Evolutionary conservation across 768 basidiomycete genomes (phyloP).

Genomic region (Porphyrellus cyaneotinctus): DNA sequence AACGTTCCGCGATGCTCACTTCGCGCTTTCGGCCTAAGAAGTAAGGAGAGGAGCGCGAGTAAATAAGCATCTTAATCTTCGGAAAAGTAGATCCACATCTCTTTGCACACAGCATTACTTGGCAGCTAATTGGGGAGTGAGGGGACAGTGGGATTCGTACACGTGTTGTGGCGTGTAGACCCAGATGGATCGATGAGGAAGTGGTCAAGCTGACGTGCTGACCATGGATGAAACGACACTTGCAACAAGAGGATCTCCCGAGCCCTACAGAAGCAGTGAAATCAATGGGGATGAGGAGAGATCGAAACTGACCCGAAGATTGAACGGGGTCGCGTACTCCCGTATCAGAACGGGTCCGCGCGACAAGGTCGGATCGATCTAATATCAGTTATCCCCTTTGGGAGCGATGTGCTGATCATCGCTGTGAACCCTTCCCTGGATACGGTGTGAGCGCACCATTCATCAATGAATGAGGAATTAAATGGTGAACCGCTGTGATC

Average conservation of each 20-base stretch:
- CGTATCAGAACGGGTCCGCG: constrained; percentile 5
- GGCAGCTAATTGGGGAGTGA: background rate
- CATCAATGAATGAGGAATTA: background rate
- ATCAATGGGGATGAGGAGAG: constrained; percentile 5
- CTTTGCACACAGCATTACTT: constrained; percentile 3
- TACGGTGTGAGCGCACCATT: constrained; percentile 1
- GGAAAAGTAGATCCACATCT: constrained; percentile 5
- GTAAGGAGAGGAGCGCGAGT: background rate
- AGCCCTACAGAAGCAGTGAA: background rate
- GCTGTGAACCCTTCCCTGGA: background rate
- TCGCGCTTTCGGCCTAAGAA: constrained; percentile 6
- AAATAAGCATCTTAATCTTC: constrained; percentile 1
- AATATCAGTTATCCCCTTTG: constrained; percentile 10
- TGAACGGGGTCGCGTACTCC: constrained; percentile 10
- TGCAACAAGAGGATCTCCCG: background rate
- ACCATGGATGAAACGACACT: constrained; percentile 5
- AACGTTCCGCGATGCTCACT: constrained; percentile 24
- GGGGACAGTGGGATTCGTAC: constrained; percentile 2
- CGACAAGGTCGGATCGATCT: constrained; percentile 25
- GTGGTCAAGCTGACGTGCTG: background rate
- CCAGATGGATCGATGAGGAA: background rate
- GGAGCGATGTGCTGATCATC: constrained; percentile 13
- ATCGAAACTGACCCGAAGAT: constrained; percentile 9
- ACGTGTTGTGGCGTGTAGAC: constrained; percentile 10
- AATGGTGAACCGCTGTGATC: background rate